Conservation (phyloP, 148 eudicot species). For the Simmondsia chinensis region DNA sequence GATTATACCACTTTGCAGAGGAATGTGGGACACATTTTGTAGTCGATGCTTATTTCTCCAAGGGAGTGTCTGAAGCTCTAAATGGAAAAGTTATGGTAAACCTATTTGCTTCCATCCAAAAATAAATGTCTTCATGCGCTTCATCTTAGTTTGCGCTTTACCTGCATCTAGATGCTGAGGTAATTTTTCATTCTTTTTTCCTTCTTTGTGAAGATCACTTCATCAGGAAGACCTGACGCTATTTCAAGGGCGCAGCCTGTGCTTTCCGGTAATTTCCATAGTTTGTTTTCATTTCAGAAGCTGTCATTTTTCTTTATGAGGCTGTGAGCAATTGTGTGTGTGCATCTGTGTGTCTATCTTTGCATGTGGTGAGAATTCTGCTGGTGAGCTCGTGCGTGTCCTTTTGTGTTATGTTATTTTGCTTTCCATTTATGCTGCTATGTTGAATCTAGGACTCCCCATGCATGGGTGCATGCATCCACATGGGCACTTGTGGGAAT, state of each 20-base stretch:
- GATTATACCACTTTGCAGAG: slow-evolving; percentile 29
- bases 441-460: too few relatives aligned
- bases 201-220: slow-evolving; percentile 35
- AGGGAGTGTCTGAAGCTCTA: slow-evolving; percentile 42
- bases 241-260: slow-evolving; percentile 50
- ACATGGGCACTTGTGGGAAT: too few relatives aligned
- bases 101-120: not conserved
- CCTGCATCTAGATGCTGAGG: not conserved
- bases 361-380: not conserved
- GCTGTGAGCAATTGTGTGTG: not conserved
- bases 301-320: too few relatives aligned
- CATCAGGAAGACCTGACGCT: slow-evolving; percentile 69
- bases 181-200: slow-evolving; percentile 1
- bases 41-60: slow-evolving; percentile 57
- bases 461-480: too few relatives aligned
- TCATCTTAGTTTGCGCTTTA: not conserved
- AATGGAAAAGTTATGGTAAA: slow-evolving; percentile 67
- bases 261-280: slow-evolving; percentile 57
- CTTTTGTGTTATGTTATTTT: slow-evolving; percentile 1
- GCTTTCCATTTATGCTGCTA: slow-evolving; percentile 13
- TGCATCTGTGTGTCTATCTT: not conserved
- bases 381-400: not conserved
- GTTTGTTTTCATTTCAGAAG: not conserved
- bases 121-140: not conserved
- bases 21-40: slow-evolving; percentile 31